These are phyloP conservation scores for Pholiota molesta DNA, from an alignment of 768 basidiomycete species.

Conservation along the genomic window DNA sequence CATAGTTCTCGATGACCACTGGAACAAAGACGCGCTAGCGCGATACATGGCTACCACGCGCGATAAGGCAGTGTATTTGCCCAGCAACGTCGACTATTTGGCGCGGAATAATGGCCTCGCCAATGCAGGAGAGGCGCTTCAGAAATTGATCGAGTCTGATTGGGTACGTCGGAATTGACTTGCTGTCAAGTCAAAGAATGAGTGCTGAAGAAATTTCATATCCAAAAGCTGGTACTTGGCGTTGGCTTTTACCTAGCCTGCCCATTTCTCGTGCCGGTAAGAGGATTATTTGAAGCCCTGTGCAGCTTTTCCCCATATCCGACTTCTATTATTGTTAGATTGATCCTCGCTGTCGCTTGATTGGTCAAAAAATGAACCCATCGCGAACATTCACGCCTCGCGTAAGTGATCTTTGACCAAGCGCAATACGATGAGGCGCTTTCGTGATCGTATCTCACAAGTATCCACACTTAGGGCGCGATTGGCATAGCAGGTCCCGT, in stretches of 20 bases:
- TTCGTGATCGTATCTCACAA: not conserved
- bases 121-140: slow-evolving; percentile 43
- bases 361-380: slow-evolving; percentile 78
- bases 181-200: not conserved
- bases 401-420: slow-evolving; percentile 32
- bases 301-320: not conserved
- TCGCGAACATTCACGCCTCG: slow-evolving; percentile 67
- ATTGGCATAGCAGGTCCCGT: slow-evolving; percentile 72
- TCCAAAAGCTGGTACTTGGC: slow-evolving; percentile 55
- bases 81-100: slow-evolving; percentile 69
- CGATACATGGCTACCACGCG: slow-evolving; percentile 60
- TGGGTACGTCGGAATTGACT: slow-evolving; percentile 39
- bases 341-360: slow-evolving; percentile 58
- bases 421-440: too few species aligned
- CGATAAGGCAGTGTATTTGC: slow-evolving; percentile 64
- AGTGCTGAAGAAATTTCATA: not conserved
- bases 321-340: slow-evolving; percentile 36
- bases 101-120: slow-evolving; percentile 62
- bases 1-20: slow-evolving; percentile 62
- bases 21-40: slow-evolving; percentile 56
- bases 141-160: slow-evolving; percentile 48
- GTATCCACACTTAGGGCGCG: slow-evolving; percentile 47
- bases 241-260: slow-evolving; percentile 69
- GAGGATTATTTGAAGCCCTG: slow-evolving; percentile 11
- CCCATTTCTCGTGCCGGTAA: slow-evolving; percentile 61